Evolutionary conservation across 208 protist genomes (phyloP).

Genomic region (Leishmania guyanensis): DNA sequence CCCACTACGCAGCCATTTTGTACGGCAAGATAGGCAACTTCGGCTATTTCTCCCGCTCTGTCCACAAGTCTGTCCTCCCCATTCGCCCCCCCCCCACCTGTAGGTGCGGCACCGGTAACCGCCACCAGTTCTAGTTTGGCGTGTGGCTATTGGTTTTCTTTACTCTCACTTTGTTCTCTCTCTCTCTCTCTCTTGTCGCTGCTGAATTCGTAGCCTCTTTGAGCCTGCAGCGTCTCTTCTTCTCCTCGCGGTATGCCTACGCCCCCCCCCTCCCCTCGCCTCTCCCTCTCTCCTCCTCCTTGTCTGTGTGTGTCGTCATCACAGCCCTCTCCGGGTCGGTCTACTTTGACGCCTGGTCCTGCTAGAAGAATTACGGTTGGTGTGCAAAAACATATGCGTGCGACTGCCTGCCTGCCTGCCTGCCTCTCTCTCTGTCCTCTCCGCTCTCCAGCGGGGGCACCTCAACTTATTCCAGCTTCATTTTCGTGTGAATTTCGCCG

Average conservation of each 20-base stretch:
- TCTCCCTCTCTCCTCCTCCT: too few species aligned
- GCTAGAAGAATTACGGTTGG: background rate
- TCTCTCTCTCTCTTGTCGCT: constrained; percentile 24
- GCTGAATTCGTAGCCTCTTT: constrained; percentile 5
- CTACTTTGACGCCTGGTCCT: background rate
- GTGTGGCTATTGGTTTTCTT: constrained; percentile 19
- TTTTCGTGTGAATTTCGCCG: background rate
- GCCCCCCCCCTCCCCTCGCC: background rate
- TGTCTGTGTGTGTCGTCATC: too few species aligned
- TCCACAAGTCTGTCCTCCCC: too few species aligned
- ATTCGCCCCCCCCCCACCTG: too few species aligned
- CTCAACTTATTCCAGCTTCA: background rate
- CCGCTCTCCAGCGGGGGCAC: background rate
- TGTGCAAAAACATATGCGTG: background rate
- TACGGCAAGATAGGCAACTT: background rate
- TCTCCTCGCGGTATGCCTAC: background rate
- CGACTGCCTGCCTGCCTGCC: background rate
- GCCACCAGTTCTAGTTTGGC: constrained; percentile 5
- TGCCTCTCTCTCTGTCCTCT: background rate
- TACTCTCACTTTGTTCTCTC: background rate
- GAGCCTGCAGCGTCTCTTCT: background rate
- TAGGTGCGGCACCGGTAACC: background rate
- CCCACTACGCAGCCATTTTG: background rate
- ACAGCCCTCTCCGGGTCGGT: too few species aligned
- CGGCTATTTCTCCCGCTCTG: background rate